Conservation (phyloP, 2,329 filamentous ascomycete genomes). For the Sporothrix sp. region DNA sequence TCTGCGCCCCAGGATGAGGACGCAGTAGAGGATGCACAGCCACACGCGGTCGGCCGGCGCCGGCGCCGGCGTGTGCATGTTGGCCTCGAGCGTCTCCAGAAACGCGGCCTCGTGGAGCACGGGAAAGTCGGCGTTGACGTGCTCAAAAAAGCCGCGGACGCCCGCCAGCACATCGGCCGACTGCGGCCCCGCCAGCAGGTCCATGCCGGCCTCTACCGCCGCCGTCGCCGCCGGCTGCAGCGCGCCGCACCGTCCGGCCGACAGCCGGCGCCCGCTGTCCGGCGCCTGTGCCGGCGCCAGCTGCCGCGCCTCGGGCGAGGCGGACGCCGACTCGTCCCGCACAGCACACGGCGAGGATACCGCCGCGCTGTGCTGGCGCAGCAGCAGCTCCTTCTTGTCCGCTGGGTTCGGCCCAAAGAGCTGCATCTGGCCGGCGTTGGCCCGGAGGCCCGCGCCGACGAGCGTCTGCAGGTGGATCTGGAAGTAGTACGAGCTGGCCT, state of each 20-base stretch:
- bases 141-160: constrained; percentile 27
- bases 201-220: neutral
- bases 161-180: neutral
- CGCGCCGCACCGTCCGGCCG: neutral
- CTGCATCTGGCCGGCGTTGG: constrained; percentile 24
- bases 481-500: constrained; percentile 32
- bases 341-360: neutral
- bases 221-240: neutral
- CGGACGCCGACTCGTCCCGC: neutral
- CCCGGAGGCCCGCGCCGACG: constrained; percentile 1
- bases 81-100: constrained; percentile 30
- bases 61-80: constrained; percentile 18
- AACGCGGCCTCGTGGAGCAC: constrained; percentile 34
- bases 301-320: no score
- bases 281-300: no score
- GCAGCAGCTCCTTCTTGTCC: constrained; percentile 4
- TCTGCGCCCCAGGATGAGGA: constrained; percentile 30
- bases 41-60: constrained; percentile 27
- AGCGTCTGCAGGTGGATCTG: constrained; percentile 31
- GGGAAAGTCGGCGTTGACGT: constrained; percentile 32
- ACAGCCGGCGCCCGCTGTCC: neutral
- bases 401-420: constrained; percentile 33
- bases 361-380: neutral
- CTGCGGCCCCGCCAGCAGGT: neutral
- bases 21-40: constrained; percentile 32